Conservation (phyloP, 345 rosid genomes). For the Gossypium sturtianum region DNA sequence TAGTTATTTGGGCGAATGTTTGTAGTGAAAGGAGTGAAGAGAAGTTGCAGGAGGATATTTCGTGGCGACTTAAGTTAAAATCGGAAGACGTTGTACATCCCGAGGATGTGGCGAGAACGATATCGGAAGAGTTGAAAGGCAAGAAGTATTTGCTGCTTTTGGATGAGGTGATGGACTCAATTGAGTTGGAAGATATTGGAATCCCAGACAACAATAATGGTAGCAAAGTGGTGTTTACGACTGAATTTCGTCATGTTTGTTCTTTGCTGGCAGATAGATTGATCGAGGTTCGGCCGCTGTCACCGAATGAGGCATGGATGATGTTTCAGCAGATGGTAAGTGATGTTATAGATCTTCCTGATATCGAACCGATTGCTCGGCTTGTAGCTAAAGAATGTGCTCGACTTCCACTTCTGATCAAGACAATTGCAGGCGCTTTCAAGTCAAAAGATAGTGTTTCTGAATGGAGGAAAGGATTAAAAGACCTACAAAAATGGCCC, state of each 20-base stretch:
- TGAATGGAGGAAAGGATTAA: slow-evolving; percentile 12
- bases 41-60: slow-evolving; percentile 22
- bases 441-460: slow-evolving; percentile 10
- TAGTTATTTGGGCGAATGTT: slow-evolving; percentile 23
- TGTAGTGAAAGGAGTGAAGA: slow-evolving; percentile 12
- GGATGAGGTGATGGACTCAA: slow-evolving; percentile 22
- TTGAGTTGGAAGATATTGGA: slow-evolving; percentile 21
- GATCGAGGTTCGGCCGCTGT: slow-evolving; percentile 14
- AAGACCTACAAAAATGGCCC: slow-evolving; percentile 13
- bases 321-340: slow-evolving; percentile 24
- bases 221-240: slow-evolving; percentile 28
- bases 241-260: slow-evolving; percentile 17
- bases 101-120: slow-evolving; percentile 13
- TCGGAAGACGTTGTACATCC: background rate
- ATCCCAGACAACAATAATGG: slow-evolving; percentile 11
- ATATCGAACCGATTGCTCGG: slow-evolving; percentile 8
- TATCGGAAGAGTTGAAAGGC: slow-evolving; percentile 21
- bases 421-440: slow-evolving; percentile 14
- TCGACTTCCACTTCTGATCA: slow-evolving; percentile 17
- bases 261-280: slow-evolving; percentile 15
- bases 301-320: slow-evolving; percentile 18
- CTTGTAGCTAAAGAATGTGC: slow-evolving; percentile 14
- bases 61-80: slow-evolving; percentile 14
- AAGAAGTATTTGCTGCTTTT: slow-evolving; percentile 29
- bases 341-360: slow-evolving; percentile 14